Base-by-base conservation (phyloP, 2,329 filamentous ascomycete genomes). In the Colletotrichum salicis region DNA sequence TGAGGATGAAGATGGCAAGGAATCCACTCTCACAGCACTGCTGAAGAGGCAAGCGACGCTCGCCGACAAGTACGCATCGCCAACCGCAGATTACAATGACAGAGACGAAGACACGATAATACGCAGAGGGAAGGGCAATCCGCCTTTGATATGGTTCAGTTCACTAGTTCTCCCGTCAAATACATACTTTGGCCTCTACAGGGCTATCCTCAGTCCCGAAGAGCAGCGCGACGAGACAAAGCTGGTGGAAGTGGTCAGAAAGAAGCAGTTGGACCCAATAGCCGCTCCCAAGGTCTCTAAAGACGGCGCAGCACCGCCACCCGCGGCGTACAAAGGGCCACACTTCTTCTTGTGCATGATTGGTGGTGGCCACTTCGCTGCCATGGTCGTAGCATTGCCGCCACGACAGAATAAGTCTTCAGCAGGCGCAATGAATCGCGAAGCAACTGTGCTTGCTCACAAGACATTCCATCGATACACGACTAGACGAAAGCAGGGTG, bases 271-370 rank as follows among this genome's bases (percentile, higher is more conserved):
- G 1, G 85, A 89, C 4, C 91, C 94, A 0, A 89, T 84, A 78
- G 81, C 82, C 54, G 84, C 82, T 67, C 86, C 81, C 37, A 88
- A 88, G 72, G 84, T 88, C 2, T 82, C 86, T 48, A 90, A 89
- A 68, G 90, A 91, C 59, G 89, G 90, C 2, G 84, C 85, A 19
- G 58, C 57, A 13, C 70, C 70, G 19, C 85, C 88, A 2, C 83
- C 86, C 1, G 82, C 88, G 11, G 85, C 85, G 4, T 90, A 92
- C 78, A 89, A 91, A 29, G 91, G 92, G 8, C 94, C 95, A 2
- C 95, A 98, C 79, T 91, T 97, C 61, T 98, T 99, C 79, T 88
- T 99, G 59, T 98, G 95, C 82, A 99, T 99, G 96, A 97, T 99
- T 62, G 96, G 96, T 29, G 96, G 96, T 71, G 96, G 96, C 0